phyloP scores from a whole-genome alignment of 2,329 filamentous ascomycete genomes.

The Penicillium freii region DNA sequence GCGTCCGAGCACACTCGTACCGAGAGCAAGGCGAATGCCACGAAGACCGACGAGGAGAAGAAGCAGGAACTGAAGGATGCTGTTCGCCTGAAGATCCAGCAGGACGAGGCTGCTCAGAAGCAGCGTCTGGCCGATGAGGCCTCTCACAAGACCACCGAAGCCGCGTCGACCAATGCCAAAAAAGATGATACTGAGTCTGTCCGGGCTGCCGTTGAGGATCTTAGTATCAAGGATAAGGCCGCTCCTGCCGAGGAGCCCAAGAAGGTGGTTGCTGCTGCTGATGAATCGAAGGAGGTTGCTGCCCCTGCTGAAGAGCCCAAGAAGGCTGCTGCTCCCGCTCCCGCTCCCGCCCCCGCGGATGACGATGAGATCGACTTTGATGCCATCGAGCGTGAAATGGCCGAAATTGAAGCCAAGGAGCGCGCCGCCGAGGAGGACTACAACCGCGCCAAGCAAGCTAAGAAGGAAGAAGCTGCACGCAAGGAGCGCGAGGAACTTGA shows the following conservation, averaged over 20 bases:
- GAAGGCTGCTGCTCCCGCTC: slow-evolving; percentile 16
- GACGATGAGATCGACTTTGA: slow-evolving; percentile 48
- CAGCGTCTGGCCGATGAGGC: slow-evolving; percentile 50
- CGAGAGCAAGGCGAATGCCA: slow-evolving; percentile 60
- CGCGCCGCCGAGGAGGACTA: slow-evolving; percentile 47
- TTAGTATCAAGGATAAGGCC: slow-evolving; percentile 33
- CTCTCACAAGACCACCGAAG: slow-evolving; percentile 42
- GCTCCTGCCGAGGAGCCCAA: slow-evolving; percentile 25
- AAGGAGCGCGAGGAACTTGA: slow-evolving; percentile 48
- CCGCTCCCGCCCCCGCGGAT: slow-evolving; percentile 32
- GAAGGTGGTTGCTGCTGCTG: slow-evolving; percentile 11
- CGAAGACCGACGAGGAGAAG: slow-evolving; percentile 77
- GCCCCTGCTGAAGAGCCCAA: slow-evolving; percentile 19
- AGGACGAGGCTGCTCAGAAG: slow-evolving; percentile 55
- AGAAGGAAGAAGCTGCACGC: slow-evolving; percentile 56
- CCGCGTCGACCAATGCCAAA: slow-evolving; percentile 38
- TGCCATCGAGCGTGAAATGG: slow-evolving; percentile 48
- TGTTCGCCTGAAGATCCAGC: slow-evolving; percentile 52
- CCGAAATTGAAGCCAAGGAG: slow-evolving; percentile 49
- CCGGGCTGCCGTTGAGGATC: slow-evolving; percentile 33
- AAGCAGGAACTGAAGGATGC: slow-evolving; percentile 68
- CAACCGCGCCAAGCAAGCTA: slow-evolving; percentile 74
- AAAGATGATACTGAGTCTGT: slow-evolving; percentile 37
- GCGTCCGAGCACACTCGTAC: slow-evolving; percentile 65
- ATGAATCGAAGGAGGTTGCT: slow-evolving; percentile 20